Percentiles rank a stretch among this genome's conserved stretches.
These are phyloP conservation scores for Hypholoma fasciculare DNA, from an alignment of 768 basidiomycete species.

Conservation along the genomic window DNA sequence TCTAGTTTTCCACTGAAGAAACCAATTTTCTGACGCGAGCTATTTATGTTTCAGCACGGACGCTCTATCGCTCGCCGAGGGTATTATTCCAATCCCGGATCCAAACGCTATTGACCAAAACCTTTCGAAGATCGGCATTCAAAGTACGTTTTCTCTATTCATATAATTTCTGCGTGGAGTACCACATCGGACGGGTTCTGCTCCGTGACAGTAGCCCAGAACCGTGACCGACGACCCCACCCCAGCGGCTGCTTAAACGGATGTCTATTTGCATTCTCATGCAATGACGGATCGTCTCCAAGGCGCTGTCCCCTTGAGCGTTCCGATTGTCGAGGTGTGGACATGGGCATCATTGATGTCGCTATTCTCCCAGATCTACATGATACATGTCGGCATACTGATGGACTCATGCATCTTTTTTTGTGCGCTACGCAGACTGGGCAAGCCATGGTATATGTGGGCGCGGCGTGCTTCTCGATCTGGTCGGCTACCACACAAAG, in stretches of 20 bases:
- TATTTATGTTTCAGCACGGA: conserved; percentile 19
- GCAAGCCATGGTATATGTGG: conserved; percentile 70
- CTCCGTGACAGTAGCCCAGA: neutral
- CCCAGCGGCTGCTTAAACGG: neutral
- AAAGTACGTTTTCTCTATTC: conserved; percentile 48
- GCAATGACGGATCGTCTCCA: neutral
- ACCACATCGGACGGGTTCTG: neutral
- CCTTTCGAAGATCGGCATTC: conserved; percentile 58
- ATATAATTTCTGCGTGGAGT: neutral
- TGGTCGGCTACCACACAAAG: conserved; percentile 53
- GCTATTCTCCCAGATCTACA: conserved; percentile 1
- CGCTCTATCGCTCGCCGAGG: conserved; percentile 39
- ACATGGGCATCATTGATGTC: no score
- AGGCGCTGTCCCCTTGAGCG: neutral
- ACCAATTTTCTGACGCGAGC: neutral
- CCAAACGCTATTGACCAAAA: conserved; percentile 48
- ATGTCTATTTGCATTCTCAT: neutral
- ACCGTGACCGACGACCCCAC: neutral
- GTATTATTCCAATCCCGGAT: conserved; percentile 46
- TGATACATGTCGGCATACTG: neutral
- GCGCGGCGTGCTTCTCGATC: conserved; percentile 65
- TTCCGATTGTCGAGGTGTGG: no score
- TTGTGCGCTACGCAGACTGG: conserved; percentile 48
- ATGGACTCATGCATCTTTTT: neutral
- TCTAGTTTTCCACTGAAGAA: neutral